Evolutionary conservation across 148 eudicot genomes (phyloP).

Genomic region (Rhododendron ferrugineum): DNA sequence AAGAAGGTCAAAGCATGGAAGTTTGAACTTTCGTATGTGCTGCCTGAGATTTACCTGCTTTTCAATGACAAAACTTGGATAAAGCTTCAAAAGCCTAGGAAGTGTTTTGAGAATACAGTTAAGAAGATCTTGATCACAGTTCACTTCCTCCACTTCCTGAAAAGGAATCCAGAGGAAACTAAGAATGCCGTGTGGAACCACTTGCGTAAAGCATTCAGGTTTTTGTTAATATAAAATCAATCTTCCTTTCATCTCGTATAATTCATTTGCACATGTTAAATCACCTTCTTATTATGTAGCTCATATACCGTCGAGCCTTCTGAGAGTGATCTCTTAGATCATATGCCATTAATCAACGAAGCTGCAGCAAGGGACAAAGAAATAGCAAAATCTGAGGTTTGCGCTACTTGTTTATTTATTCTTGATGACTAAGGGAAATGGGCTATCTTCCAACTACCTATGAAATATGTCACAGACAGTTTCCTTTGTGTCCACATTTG

Average conservation of each 20-base stretch:
- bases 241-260: background rate
- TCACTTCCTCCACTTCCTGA: constrained; percentile 60
- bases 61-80: constrained; percentile 59
- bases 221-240: background rate
- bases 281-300: constrained; percentile 29
- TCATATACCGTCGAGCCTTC: constrained; percentile 46
- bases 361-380: constrained; percentile 50
- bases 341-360: constrained; percentile 36
- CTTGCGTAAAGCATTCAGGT: constrained; percentile 52
- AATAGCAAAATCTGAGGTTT: constrained; percentile 47
- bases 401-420: background rate
- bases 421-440: background rate
- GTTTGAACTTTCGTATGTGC: constrained; percentile 48
- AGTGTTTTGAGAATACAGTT: constrained; percentile 32
- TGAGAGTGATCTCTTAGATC: constrained; percentile 42
- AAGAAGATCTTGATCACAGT: constrained; percentile 45
- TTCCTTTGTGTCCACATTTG: background rate
- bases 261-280: background rate
- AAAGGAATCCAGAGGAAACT: constrained; percentile 41
- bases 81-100: constrained; percentile 52
- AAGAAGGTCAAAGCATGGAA: constrained; percentile 67
- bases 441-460: background rate
- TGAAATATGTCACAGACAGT: too few relatives aligned
- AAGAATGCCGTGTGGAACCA: constrained; percentile 39
- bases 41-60: constrained; percentile 56